These are phyloP conservation scores for Diaporthe sp. DNA, from an alignment of 2,329 filamentous ascomycete species.

Conservation along the genomic window DNA sequence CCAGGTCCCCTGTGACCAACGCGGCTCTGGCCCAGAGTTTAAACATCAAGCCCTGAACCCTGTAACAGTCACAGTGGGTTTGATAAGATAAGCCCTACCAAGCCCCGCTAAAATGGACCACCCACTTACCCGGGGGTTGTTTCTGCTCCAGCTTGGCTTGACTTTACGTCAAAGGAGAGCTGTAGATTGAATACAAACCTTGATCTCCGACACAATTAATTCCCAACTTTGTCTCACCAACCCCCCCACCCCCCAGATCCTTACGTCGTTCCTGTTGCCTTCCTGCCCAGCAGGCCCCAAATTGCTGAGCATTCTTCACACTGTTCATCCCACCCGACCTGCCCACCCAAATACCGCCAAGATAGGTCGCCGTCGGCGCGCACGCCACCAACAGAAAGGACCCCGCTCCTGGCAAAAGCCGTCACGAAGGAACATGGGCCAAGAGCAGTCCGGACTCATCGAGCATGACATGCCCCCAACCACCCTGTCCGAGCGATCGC, in stretches of 20 bases:
- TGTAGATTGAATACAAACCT: neutral
- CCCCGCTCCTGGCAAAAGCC: conserved; percentile 36
- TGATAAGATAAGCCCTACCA: conserved; percentile 30
- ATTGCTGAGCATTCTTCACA: neutral
- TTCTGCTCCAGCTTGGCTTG: neutral
- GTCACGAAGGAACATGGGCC: conserved; percentile 76
- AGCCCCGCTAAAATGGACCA: no score
- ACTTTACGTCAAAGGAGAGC: conserved; percentile 13
- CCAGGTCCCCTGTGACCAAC: neutral
- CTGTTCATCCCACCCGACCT: neutral
- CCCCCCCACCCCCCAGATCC: neutral
- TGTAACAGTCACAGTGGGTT: neutral
- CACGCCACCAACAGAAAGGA: conserved; percentile 47
- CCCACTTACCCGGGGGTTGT: conserved; percentile 1
- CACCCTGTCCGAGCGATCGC: conserved; percentile 74
- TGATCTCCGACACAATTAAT: neutral
- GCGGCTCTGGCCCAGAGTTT: neutral
- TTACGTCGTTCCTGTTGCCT: neutral
- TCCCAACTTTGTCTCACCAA: neutral
- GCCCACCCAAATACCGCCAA: conserved; percentile 40
- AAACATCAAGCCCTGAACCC: neutral
- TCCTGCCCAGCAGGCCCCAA: neutral
- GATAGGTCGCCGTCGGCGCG: conserved; percentile 52
- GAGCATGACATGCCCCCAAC: conserved; percentile 72
- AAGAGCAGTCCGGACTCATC: conserved; percentile 78